These are phyloP conservation scores for Pythium plurisporium DNA, from an alignment of 352 stramenopile genomes.

Conservation along the genomic window DNA sequence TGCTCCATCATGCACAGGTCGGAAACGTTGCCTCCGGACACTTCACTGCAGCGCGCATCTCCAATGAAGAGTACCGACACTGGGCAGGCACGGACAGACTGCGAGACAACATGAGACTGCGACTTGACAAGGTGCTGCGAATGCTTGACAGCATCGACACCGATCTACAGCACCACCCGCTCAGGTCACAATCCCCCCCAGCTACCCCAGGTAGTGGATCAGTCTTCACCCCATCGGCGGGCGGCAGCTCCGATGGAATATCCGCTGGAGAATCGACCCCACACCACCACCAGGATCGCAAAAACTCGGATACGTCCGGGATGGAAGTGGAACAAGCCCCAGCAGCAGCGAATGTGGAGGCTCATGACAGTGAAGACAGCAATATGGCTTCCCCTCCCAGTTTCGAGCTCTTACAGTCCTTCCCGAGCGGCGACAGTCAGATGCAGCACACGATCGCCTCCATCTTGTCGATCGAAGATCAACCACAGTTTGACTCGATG, in stretches of 20 bases:
- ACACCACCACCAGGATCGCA: too few relatives aligned
- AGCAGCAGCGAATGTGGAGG: neutral
- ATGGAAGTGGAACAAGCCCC: too few relatives aligned
- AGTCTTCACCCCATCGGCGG: neutral
- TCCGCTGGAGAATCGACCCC: too few relatives aligned
- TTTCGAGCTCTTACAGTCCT: neutral
- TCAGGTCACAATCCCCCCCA: neutral
- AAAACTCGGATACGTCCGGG: too few relatives aligned
- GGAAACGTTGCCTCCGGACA: neutral
- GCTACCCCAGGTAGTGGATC: neutral
- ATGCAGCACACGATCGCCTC: neutral
- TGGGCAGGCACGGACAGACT: neutral
- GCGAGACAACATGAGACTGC: neutral
- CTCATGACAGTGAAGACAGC: too few relatives aligned
- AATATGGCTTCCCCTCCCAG: too few relatives aligned
- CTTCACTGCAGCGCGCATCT: neutral
- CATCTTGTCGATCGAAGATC: neutral
- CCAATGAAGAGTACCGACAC: neutral
- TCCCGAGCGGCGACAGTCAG: neutral
- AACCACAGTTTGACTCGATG: neutral
- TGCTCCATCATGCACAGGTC: neutral
- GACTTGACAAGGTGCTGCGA: neutral
- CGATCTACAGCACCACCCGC: neutral
- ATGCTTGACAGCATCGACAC: neutral
- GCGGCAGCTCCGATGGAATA: neutral